Evolutionary conservation across 2,329 filamentous ascomycete species (phyloP), one percentile per base, ranked within the genome.

Genomic region (Exophiala lecanii-corni): DNA sequence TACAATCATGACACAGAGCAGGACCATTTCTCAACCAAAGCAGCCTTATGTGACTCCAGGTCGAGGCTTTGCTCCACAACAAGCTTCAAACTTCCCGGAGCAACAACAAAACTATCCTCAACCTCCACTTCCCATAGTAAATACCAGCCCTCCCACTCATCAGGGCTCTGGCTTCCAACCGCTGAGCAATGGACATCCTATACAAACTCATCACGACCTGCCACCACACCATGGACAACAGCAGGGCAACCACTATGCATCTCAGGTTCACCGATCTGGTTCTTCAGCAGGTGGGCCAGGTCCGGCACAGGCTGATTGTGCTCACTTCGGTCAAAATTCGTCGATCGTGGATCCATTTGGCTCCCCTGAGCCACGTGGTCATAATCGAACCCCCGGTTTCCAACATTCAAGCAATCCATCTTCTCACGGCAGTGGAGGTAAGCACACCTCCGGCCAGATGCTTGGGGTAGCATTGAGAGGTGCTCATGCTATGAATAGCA

Each of bases 1-100:
- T 15, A 51, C 49, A 15, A 51, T 51, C 39, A 42, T 39, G 18
- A 45, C 31, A 13, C 49, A 51, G 36, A 51, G 49, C 33, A 42
- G 39, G 34, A 41, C 45, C 17, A 45, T 51, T 16, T 6, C 38
- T 10, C 39, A 45, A 20, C 49, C 49, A 26, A 48, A 42, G 23
- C 33, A 39, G 30, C 41, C 44, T 28, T 48, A 37, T 36, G 32
- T 32, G 31, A 45, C 38, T 2, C 34, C 44, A 10, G 12, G 32
- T n/a, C 36, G 41, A 5, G 30, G 12, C 21, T 25, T 26, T 13
- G 44, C 31, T 23, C 38, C 17, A 21, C 34, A 30, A 13, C 36
- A 18, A 26, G 30, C 41, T 26, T 44, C 34, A 18, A n/a, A 6
- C n/a, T 38, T 42, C 26, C 26, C 17, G 18, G 34, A 33, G 4